Base-by-base conservation (phyloP, 208 protist species). In the Acanthamoeba castellanii region DNA sequence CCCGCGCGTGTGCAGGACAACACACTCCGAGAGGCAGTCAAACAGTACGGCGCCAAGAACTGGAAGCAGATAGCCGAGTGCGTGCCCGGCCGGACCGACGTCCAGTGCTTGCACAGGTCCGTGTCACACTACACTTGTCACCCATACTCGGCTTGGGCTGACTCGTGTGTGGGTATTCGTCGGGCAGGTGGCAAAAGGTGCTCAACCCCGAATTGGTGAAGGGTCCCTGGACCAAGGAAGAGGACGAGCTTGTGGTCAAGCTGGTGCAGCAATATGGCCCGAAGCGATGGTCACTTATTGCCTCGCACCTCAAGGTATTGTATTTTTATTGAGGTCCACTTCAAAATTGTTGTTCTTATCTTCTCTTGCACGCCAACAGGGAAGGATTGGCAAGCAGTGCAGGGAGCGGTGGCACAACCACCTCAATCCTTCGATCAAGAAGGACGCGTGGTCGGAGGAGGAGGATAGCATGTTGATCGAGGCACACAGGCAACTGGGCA, bases 401-500 rank as follows among this genome's bases (percentile, higher is more conserved):
- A 55, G 95, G 20, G 95, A 96, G 55, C 57, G 95, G 59, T 97
- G 96, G 96, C 94, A 97, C 91, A 98, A 98, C 82, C 97, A 98
- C 74, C 95, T 98, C 9, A 97, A 97, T 34, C 97, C 97, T 22
- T 50, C 59, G 9, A 97, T 98, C 42, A 95, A 96, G 55, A 97
- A 97, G 45, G 97, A 95, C 6, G 96, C 95, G 0, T 98, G 97
- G 97, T 94, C 96, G 0, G 64, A 45, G 13, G 52, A 89, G 72
- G 92, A 94, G 34, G 92, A 94, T 27, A 27, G 11, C 6, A 32
- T 94, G 30, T 4, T 94, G 16, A 30, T 94, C 45, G 92, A 94
- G 18, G 74, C 52, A 8, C 92, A 94, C n/a, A 64, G 20, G 45
- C 22, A 72, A 20, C 57, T 94, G n/a, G 92, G 92, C 42, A 94